phyloP scores from a whole-genome alignment of 495 filamentous ascomycete species.

The Penicillium dipodomyicola region DNA sequence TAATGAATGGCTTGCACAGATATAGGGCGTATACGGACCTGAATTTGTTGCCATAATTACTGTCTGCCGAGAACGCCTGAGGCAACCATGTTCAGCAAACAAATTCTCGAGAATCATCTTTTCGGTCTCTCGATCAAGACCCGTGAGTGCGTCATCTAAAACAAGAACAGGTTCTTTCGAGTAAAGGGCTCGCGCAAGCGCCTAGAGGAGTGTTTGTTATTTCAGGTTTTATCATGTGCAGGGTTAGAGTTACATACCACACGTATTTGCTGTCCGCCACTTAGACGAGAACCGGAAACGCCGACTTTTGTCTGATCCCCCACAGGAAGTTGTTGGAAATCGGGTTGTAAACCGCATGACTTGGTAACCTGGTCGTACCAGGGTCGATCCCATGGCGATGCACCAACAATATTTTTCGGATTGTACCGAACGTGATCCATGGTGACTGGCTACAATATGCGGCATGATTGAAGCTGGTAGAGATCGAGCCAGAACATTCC shows the following conservation, averaged over 20 bases:
- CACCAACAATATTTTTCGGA: conserved; percentile 75
- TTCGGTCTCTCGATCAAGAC: conserved; percentile 51
- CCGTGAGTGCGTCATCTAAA: conserved; percentile 53
- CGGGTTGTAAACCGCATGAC: conserved; percentile 58
- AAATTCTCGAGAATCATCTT: conserved; percentile 27
- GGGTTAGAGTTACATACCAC: conserved; percentile 29
- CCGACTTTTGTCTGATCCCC: conserved; percentile 65
- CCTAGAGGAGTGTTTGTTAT: conserved; percentile 8
- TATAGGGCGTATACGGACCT: conserved; percentile 7
- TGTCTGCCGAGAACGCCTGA: conserved; percentile 25
- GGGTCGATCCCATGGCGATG: conserved; percentile 55
- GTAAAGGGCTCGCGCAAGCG: conserved; percentile 55
- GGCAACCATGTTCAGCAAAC: conserved; percentile 24
- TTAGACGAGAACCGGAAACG: conserved; percentile 60
- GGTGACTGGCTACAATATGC: conserved; percentile 75
- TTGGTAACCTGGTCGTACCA: conserved; percentile 54
- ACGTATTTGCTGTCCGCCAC: conserved; percentile 65
- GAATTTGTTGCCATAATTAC: conserved; percentile 36
- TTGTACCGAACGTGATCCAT: conserved; percentile 79
- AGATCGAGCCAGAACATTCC: conserved; percentile 18
- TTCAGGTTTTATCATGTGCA: neutral
- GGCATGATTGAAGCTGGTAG: conserved; percentile 38
- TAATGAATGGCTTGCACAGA: neutral
- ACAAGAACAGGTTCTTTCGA: conserved; percentile 50
- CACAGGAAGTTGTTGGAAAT: conserved; percentile 56